Conservation (phyloP, 164 flowering plant genomes). For the Annona squamosa region DNA sequence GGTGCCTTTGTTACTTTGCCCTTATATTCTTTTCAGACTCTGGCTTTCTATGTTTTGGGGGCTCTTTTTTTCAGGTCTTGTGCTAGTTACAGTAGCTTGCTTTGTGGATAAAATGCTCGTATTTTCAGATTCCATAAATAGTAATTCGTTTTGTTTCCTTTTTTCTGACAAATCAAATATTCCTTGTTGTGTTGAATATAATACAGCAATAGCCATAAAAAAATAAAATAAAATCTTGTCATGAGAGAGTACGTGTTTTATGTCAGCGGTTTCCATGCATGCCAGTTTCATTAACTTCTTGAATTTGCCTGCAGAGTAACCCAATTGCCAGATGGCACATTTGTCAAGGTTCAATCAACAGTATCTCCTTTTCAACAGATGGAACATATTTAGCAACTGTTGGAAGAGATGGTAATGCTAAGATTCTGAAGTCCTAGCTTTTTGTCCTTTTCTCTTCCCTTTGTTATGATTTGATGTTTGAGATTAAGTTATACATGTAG, state of each 20-base stretch:
- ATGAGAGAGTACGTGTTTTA: background rate
- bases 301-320: conserved; percentile 55
- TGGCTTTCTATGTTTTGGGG: too few relatives aligned
- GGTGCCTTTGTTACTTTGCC: too few relatives aligned
- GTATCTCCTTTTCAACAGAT: conserved; percentile 76
- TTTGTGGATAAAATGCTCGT: too few relatives aligned
- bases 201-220: too few relatives aligned
- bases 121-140: too few relatives aligned
- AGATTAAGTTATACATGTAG: conserved; percentile 31
- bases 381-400: conserved; percentile 80
- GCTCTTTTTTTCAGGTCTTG: too few relatives aligned
- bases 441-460: background rate
- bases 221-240: background rate
- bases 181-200: too few relatives aligned
- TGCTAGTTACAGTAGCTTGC: too few relatives aligned
- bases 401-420: conserved; percentile 87
- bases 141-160: too few relatives aligned
- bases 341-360: conserved; percentile 84
- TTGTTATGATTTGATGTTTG: background rate
- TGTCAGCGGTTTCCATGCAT: background rate
- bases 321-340: conserved; percentile 98
- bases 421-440: background rate
- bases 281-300: background rate
- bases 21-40: too few relatives aligned
- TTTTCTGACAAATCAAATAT: too few relatives aligned